Conservation (phyloP, 768 basidiomycete genomes). For the Kondoa subrosea region DNA sequence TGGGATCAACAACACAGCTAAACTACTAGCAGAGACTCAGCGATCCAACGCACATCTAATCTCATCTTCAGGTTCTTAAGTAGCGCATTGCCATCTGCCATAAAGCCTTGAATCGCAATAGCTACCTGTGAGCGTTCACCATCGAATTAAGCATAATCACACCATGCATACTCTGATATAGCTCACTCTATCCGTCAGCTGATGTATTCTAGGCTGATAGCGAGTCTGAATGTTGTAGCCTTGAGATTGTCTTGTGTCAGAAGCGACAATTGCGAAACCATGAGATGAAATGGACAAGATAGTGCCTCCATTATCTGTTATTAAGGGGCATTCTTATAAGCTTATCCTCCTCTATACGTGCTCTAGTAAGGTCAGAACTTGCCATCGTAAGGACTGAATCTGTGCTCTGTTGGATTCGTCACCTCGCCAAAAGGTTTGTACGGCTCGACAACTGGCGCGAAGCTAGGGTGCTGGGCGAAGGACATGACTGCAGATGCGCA, state of each 20-base stretch:
- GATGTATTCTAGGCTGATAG: slow-evolving; percentile 89
- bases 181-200: slow-evolving; percentile 38
- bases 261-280: slow-evolving; percentile 85
- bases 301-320: slow-evolving; percentile 61
- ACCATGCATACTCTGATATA: slow-evolving; percentile 46
- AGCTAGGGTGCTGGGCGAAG: neutral
- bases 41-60: slow-evolving; percentile 53
- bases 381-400: slow-evolving; percentile 2
- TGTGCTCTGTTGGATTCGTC: neutral
- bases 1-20: slow-evolving; percentile 2
- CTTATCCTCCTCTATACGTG: too few relatives aligned
- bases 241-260: slow-evolving; percentile 89
- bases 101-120: slow-evolving; percentile 89
- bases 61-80: slow-evolving; percentile 91
- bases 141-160: slow-evolving; percentile 39
- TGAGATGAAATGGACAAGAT: slow-evolving; percentile 80
- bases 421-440: neutral
- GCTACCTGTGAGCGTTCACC: slow-evolving; percentile 39
- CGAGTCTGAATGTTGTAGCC: slow-evolving; percentile 97
- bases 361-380: neutral
- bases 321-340: neutral
- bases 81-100: slow-evolving; percentile 93
- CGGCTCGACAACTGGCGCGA: neutral
- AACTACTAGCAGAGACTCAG: neutral
- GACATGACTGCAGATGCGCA: neutral